Conservation (phyloP, 345 rosid species). For the Brassica juncea region DNA sequence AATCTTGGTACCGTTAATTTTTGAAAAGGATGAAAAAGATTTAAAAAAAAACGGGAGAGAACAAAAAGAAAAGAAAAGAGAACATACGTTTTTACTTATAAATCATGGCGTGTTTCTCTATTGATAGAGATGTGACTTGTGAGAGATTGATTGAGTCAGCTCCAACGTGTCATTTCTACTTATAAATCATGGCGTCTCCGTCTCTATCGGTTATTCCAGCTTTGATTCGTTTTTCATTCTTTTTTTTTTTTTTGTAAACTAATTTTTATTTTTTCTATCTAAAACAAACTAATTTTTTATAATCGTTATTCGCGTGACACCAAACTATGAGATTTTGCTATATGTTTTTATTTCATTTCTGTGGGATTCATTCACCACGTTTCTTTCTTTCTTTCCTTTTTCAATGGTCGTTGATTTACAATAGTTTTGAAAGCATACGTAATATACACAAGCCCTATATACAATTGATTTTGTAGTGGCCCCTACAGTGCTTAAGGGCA, state of each 20-base stretch:
- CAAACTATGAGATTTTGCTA: background rate
- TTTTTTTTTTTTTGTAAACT: background rate
- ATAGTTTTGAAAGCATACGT: background rate
- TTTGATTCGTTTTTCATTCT: background rate
- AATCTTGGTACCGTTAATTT: background rate
- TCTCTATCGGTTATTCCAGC: constrained; percentile 18
- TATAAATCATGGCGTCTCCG: constrained; percentile 1
- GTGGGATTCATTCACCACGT: background rate
- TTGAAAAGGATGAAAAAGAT: background rate
- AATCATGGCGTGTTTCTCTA: background rate
- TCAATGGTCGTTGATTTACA: background rate
- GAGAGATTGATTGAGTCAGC: constrained; percentile 16
- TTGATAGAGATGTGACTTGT: constrained; percentile 2
- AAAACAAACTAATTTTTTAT: background rate
- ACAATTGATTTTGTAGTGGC: background rate
- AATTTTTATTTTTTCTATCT: background rate
- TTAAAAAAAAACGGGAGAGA: background rate
- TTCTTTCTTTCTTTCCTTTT: background rate
- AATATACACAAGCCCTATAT: background rate
- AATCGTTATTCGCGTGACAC: background rate
- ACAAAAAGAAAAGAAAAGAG: background rate
- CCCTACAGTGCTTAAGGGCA: background rate
- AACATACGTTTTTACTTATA: constrained; percentile 6
- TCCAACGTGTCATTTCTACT: constrained; percentile 33
- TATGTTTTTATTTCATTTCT: background rate